Base-by-base conservation (phyloP, 345 rosid species). In the Atalantia buxifolia region DNA sequence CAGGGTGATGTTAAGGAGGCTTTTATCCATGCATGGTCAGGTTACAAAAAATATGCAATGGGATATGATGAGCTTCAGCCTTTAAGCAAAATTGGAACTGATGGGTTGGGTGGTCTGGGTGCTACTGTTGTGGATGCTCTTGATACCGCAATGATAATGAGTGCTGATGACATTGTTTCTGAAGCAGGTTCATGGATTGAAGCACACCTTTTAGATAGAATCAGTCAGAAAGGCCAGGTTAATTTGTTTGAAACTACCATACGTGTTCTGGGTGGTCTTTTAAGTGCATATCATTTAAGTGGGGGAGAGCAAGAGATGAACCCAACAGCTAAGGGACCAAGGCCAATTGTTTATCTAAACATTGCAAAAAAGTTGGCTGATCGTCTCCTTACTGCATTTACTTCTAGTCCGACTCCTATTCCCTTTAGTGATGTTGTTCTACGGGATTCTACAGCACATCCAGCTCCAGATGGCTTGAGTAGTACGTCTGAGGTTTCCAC, bases 131-230 rank as follows among this genome's bases (percentile, higher is more conserved):
- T 94, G 56, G 99, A 96, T 88, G 93, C 98, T 77, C 98, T 96
- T 76, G 99, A 96, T 82, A 94, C 99, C 82, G 97, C 99, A 68
- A 92, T 96, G 92, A 92, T 96, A 81, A 96, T 96, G 98, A 97
- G 93, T 66, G 87, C 78, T 73, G 91, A 94, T 85, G 91, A 86
- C 57, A 81, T 91, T 66, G 95, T 92, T 75, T 89, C 92, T 56
- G 98, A 92, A 83, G 99, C 97, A 18, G 92, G 97, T 69, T 85
- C 87, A 0, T 96, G 99, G 99, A 76, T 96, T 77, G 97, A 94
- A 79, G 76, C 86, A 36, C 92, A 96, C 76, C 90, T 96, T 67
- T 83, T 86, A 72, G 94, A 92, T 76, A 90, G 93, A 81, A 96
- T 96, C 76, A 85, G 83, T 55, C 86, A 89, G 75, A 96, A 96